These are phyloP conservation scores for Knufia petricola DNA, from an alignment of 2,329 filamentous ascomycete species.

Conservation along the genomic window DNA sequence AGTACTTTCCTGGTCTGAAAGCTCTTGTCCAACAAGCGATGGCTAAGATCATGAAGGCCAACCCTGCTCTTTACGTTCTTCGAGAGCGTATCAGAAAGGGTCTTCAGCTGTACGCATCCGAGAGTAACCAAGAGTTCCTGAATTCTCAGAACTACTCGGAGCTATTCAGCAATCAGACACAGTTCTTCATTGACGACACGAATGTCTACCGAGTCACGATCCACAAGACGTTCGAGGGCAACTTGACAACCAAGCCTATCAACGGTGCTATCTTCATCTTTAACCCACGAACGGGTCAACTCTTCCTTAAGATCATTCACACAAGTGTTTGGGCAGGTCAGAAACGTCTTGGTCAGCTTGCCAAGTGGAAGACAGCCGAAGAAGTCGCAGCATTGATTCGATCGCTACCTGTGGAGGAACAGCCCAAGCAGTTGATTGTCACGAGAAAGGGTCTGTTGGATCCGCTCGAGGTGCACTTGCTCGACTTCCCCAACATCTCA, in stretches of 20 bases:
- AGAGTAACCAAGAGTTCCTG: constrained; percentile 97
- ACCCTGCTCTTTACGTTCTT: constrained; percentile 89
- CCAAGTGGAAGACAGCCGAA: constrained; percentile 99
- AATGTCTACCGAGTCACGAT: constrained; percentile 99
- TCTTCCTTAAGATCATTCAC: constrained; percentile 99
- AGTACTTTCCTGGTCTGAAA: constrained; percentile 97
- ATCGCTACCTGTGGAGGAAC: constrained; percentile 91
- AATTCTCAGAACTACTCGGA: constrained; percentile 99
- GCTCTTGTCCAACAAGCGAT: constrained; percentile 93
- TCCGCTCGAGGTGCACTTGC: constrained; percentile 89
- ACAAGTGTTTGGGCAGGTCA: constrained; percentile 98
- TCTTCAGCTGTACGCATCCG: constrained; percentile 92
- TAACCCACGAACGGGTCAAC: constrained; percentile 93
- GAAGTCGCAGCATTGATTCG: constrained; percentile 97
- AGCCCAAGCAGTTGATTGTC: constrained; percentile 96
- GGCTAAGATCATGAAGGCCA: constrained; percentile 99
- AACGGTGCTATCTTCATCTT: constrained; percentile 99
- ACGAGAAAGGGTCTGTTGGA: constrained; percentile 94
- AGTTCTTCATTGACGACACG: constrained; percentile 97
- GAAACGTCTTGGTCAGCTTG: constrained; percentile 94
- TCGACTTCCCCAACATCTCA: constrained; percentile 98
- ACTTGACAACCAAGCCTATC: constrained; percentile 97
- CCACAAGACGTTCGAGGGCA: constrained; percentile 98
- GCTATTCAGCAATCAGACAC: constrained; percentile 96
- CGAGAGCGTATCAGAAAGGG: constrained; percentile 97